phyloP scores from a whole-genome alignment of 306 rosid species.

The Vicia villosa region DNA sequence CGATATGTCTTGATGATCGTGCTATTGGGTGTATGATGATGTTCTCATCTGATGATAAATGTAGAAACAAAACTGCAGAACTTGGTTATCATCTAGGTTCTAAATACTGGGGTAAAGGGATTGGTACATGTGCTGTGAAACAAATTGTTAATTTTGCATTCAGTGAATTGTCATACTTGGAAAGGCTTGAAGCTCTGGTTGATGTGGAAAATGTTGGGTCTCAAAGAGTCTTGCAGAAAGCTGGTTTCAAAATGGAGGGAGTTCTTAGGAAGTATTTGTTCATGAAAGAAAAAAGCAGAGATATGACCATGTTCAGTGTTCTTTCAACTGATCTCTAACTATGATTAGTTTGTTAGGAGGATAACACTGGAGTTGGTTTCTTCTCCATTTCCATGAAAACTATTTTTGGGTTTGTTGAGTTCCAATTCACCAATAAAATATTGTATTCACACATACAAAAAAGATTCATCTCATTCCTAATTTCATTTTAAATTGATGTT shows the following conservation, averaged over 20 bases:
- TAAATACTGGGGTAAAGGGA: conserved; percentile 72
- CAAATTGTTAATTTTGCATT: conserved; percentile 50
- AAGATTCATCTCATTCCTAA: no score
- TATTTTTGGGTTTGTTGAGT: no score
- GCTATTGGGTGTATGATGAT: conserved; percentile 53
- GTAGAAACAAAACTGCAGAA: conserved; percentile 45
- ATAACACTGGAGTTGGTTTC: no score
- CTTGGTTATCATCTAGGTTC: conserved; percentile 65
- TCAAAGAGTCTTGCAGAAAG: conserved; percentile 68
- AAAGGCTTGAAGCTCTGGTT: conserved; percentile 74
- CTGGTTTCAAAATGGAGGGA: conserved; percentile 72
- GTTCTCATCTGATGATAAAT: conserved; percentile 40
- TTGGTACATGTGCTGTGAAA: conserved; percentile 61
- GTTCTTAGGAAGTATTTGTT: conserved; percentile 49
- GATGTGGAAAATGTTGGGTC: conserved; percentile 70
- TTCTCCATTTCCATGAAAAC: no score
- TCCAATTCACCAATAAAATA: no score
- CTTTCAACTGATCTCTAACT: conserved; percentile 43
- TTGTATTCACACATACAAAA: no score
- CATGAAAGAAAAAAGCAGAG: conserved; percentile 53
- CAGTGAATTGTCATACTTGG: conserved; percentile 54
- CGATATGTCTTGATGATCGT: conserved; percentile 56
- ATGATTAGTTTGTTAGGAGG: neutral
- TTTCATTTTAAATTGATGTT: no score
- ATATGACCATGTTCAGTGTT: conserved; percentile 53